A percentile compares a stretch with the other conserved stretches of the same genome.
Conservation (phyloP, 1,139 yeast genomes). For the Magnusiomyces tetraspermus region DNA sequence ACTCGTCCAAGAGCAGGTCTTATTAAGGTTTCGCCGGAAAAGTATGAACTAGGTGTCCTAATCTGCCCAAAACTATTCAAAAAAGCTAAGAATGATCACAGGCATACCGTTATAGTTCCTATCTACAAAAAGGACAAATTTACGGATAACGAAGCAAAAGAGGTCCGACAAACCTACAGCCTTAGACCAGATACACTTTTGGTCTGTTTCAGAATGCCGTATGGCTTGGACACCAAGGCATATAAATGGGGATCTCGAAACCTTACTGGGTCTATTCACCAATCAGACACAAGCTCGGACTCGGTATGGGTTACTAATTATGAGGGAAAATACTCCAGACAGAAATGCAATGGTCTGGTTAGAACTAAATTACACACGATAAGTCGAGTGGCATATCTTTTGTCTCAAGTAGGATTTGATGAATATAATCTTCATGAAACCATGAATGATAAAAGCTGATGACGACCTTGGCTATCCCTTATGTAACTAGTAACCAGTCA, state of each 20-base stretch:
- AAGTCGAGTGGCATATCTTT: not conserved
- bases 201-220: conserved; percentile 23
- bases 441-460: too few species aligned
- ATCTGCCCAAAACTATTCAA: conserved; percentile 18
- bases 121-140: conserved; percentile 16
- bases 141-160: not conserved
- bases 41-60: conserved; percentile 31
- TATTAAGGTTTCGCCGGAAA: conserved; percentile 23
- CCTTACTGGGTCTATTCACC: not conserved
- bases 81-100: conserved; percentile 3
- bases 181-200: not conserved
- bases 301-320: not conserved
- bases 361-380: not conserved
- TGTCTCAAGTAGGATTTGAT: too few species aligned
- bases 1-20: not conserved
- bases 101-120: conserved; percentile 17
- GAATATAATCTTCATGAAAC: too few species aligned
- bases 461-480: too few species aligned
- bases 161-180: not conserved
- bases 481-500: too few species aligned
- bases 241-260: conserved; percentile 13
- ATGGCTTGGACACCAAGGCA: conserved; percentile 24
- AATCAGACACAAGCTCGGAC: not conserved
- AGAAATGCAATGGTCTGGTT: not conserved
- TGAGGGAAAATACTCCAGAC: not conserved